Evolutionary conservation across 441 rosid species (phyloP).

Genomic region (Codiaeum variegatum): DNA sequence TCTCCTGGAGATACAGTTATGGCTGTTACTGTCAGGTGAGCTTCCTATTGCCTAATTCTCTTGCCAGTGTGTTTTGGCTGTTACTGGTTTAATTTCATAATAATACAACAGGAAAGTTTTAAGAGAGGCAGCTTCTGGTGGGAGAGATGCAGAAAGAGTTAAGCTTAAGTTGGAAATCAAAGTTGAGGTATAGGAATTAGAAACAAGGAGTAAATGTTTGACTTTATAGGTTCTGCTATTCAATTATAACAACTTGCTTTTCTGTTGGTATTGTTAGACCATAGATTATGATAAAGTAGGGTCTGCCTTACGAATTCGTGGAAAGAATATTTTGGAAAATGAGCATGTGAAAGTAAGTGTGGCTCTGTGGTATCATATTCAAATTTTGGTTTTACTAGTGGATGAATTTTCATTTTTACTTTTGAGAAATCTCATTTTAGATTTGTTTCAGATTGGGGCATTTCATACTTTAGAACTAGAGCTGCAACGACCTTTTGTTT

Average conservation of each 20-base stretch:
- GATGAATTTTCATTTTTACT: background rate
- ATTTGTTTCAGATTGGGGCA: slow-evolving; percentile 74
- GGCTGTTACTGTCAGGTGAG: slow-evolving; percentile 84
- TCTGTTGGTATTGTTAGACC: slow-evolving; percentile 33
- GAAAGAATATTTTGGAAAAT: slow-evolving; percentile 80
- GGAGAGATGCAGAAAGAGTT: slow-evolving; percentile 82
- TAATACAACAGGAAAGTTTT: slow-evolving; percentile 62
- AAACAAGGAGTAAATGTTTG: background rate
- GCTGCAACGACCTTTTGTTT: slow-evolving; percentile 76
- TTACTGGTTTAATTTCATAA: background rate
- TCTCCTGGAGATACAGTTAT: slow-evolving; percentile 68
- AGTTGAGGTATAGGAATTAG: slow-evolving; percentile 58
- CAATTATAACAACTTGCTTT: background rate
- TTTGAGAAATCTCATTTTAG: slow-evolving; percentile 13
- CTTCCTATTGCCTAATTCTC: background rate
- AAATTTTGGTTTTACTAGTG: background rate
- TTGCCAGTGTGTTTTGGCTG: background rate
- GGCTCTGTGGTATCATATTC: background rate
- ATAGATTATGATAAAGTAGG: slow-evolving; percentile 83
- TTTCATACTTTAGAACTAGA: slow-evolving; percentile 87
- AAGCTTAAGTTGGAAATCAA: slow-evolving; percentile 74
- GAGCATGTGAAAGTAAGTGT: slow-evolving; percentile 72
- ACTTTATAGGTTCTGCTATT: background rate
- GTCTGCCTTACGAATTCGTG: slow-evolving; percentile 77
- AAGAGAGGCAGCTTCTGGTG: slow-evolving; percentile 67